Percentiles rank a stretch among this genome's conserved stretches.
Conservation (phyloP, 108 stramenopile species). For the Thalassiosira profunda region DNA sequence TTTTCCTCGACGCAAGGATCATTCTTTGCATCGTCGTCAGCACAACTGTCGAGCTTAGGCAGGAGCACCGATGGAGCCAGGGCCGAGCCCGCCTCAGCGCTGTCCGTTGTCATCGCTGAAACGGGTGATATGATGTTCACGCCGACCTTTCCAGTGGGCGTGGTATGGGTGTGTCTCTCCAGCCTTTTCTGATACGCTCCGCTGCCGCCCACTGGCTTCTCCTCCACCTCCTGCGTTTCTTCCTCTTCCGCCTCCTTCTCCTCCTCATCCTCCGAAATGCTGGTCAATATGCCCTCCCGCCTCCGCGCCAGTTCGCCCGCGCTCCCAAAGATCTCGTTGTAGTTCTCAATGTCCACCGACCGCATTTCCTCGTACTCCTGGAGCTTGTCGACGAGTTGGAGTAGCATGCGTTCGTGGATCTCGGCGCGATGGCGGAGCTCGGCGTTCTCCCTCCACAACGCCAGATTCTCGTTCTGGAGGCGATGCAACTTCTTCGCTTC, state of each 20-base stretch:
- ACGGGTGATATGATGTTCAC: neutral
- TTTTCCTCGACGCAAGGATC: neutral
- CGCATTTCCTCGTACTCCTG: conserved; percentile 13
- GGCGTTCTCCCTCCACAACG: conserved; percentile 22
- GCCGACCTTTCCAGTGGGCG: neutral
- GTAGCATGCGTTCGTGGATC: conserved; percentile 2
- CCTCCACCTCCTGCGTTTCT: neutral
- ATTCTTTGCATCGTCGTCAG: conserved; percentile 7
- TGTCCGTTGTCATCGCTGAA: conserved; percentile 16
- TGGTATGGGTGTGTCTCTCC: conserved; percentile 6
- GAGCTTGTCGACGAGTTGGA: conserved; percentile 9
- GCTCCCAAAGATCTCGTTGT: conserved; percentile 7
- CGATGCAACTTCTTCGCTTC: conserved; percentile 1
- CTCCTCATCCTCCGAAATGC: conserved; percentile 2
- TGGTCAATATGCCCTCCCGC: conserved; percentile 1
- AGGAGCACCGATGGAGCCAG: conserved; percentile 11
- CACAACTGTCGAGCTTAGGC: conserved; percentile 27
- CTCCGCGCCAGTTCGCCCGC: conserved; percentile 5
- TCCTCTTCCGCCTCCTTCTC: neutral
- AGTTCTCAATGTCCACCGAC: conserved; percentile 10
- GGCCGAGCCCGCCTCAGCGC: conserved; percentile 4
- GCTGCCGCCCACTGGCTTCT: neutral
- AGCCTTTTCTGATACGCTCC: conserved; percentile 13
- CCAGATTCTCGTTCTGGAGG: conserved; percentile 13
- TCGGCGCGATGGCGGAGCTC: conserved; percentile 12